Base-by-base conservation (phyloP, 495 filamentous ascomycete species). In the Trichoderma orchidacearum region DNA sequence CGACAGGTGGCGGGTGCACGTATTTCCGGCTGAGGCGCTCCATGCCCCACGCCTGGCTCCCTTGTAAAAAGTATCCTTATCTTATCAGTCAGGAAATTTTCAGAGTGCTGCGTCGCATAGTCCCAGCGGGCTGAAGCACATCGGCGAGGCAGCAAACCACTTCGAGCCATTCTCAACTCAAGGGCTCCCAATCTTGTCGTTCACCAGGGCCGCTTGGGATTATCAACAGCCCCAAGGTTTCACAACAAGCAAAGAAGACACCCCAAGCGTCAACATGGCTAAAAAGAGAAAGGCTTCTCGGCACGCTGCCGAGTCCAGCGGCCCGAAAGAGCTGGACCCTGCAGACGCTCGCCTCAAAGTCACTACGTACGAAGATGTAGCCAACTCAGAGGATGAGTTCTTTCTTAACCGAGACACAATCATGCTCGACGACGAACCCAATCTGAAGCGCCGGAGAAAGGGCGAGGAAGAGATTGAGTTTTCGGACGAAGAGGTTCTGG, bases 311-410 rank as follows among this genome's bases (percentile, higher is more conserved):
- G 66, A 64, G 38, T 68, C 72, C 29, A 63, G 60, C 25, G 72
- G 70, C 3, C 69, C 78, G 8, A 73, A 72, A 54, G 74, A 79
- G 30, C 72, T 78, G 52, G 68, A 82, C 63, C 59, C 72, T 28
- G 72, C 73, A 13, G 76, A 80, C 41, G 76, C 74, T 57, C 78
- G 80, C 59, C 68, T 85, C 48, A 72, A 70, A 52, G 77, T 89
- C 61, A 75, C 74, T 54, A 79, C 83, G n/a, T 91, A 85, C 72
- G 81, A 87, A 66, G 85, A 92, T 64, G 85, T 96, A 60, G 89
- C 91, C 62, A 84, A 94, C 64, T 92, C 89, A 1, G 88, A 94
- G 63, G 93, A 98, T 70, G 90, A 93, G 58, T 95, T 95, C 70
- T 85, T 87, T 62, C 71, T 87, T 35, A 81, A 87, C 56, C 80